These are phyloP conservation scores for Phytophthora palmivora DNA, from an alignment of 352 stramenopile genomes.

Conservation along the genomic window DNA sequence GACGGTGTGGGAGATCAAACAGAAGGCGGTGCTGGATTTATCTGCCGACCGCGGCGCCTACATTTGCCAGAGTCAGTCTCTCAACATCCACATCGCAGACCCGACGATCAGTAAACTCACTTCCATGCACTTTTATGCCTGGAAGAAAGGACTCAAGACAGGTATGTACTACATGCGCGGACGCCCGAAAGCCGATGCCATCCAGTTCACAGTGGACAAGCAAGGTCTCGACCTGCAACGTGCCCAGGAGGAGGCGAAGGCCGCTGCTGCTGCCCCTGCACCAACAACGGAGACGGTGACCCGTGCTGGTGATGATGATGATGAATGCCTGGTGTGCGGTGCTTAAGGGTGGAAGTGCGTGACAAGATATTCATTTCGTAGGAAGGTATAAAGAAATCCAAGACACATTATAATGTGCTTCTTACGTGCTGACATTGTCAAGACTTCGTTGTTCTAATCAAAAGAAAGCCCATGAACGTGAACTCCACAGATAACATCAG, in stretches of 20 bases:
- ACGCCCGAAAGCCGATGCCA: constrained; percentile 98
- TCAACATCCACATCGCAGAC: constrained; percentile 99
- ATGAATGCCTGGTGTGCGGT: constrained; percentile 82
- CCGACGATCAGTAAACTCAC: constrained; percentile 98
- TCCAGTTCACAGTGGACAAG: constrained; percentile 99
- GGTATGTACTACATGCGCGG: constrained; percentile 99
- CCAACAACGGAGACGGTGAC: constrained; percentile 53
- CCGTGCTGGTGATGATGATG: constrained; percentile 64
- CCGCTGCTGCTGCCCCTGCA: background rate
- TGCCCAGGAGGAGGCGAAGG: constrained; percentile 37
- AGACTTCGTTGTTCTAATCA: too few species aligned
- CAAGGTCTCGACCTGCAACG: constrained; percentile 72
- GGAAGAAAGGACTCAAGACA: constrained; percentile 99
- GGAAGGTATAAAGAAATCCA: constrained; percentile 27
- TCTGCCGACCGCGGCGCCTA: constrained; percentile 98
- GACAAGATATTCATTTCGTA: constrained; percentile 27
- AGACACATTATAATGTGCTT: constrained; percentile 13
- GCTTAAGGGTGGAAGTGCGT: constrained; percentile 45
- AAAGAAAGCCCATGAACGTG: too few species aligned
- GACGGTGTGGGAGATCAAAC: constrained; percentile 99
- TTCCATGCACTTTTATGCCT: constrained; percentile 99
- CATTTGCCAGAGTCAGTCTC: constrained; percentile 98
- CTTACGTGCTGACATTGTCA: too few species aligned
- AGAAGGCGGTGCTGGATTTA: constrained; percentile 97
- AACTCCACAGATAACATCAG: too few species aligned